Evolutionary conservation across 1,284 basidiomycete genomes (phyloP), one percentile per base, ranked within the genome.

Genomic region (Cerrena zonata): DNA sequence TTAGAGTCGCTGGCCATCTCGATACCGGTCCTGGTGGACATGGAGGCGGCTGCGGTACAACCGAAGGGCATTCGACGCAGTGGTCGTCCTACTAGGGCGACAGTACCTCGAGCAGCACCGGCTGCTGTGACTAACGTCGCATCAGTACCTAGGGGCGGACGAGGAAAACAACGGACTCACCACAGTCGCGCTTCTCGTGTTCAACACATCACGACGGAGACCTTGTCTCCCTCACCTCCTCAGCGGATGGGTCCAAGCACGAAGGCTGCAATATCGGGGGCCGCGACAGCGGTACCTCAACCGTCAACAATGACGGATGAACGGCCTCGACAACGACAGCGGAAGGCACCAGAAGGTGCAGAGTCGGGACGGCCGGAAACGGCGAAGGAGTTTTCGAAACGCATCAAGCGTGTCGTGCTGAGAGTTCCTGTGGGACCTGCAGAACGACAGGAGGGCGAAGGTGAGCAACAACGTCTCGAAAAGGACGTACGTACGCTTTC

Each of bases 361-460:
- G 50, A 54, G 34, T 51, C 53, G 1, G 50, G 49, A 5, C 40
- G 49, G 2, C 45, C 53, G 2, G 53, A 51, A 42, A 54, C 49
- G 5, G 1, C 53, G n/a, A 25, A 27, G 10, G 41, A 54, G 45
- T 54, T 54, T 27, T n/a, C 46, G 7, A 48, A 51, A 26, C 45
- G 50, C 1, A 54, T 54, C 19, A 12, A 38, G 19, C 34, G 24
- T 26, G n/a, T 53, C 42, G 39, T 47, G 30, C 19, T 53, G 25
- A 38, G 49, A n/a, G 50, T 45, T 22, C 50, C 50, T 2, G 30
- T 34, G 7, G 15, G 15, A 7, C 47, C 41, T 45, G 34, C n/a
- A 40, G n/a, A 47, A 37, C 21, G 37, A 26, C 26, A 50, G 45
- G 50, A 51, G 50, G 50, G 50, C 50, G 40, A 15, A 27, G 18